These are phyloP conservation scores for Phlegmacium glaucopus DNA, from an alignment of 768 basidiomycete species.

Conservation along the genomic window DNA sequence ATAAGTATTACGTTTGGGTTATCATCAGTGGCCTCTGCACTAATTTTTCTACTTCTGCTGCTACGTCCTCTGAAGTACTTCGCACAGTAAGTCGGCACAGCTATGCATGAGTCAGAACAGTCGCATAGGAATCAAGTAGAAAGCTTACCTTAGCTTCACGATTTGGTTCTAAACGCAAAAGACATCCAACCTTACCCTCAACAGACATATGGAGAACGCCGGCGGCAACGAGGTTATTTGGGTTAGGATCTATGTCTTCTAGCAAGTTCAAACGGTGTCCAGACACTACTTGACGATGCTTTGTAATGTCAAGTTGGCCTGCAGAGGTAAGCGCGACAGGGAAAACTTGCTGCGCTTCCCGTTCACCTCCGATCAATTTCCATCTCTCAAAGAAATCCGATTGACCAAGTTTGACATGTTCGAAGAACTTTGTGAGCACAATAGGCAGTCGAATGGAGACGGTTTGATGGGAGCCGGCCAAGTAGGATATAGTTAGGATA, in stretches of 20 bases:
- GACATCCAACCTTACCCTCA: conserved; percentile 93
- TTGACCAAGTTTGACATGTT: conserved; percentile 81
- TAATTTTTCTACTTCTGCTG: conserved; percentile 61
- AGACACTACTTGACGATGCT: conserved; percentile 70
- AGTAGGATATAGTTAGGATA: conserved; percentile 81
- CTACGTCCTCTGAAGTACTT: conserved; percentile 92
- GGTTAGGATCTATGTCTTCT: conserved; percentile 88
- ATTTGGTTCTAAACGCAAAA: conserved; percentile 92
- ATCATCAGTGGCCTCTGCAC: conserved; percentile 43
- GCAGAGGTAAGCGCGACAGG: conserved; percentile 63
- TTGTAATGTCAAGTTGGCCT: conserved; percentile 73
- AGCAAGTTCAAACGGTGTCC: conserved; percentile 79
- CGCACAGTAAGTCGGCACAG: conserved; percentile 91
- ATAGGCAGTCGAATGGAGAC: conserved; percentile 83
- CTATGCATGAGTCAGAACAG: conserved; percentile 34
- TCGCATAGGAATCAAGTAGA: background rate
- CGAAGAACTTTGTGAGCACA: conserved; percentile 87
- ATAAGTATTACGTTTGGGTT: conserved; percentile 12
- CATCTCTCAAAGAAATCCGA: conserved; percentile 96
- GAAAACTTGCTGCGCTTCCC: conserved; percentile 88
- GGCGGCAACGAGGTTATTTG: conserved; percentile 91
- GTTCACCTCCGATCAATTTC: conserved; percentile 96
- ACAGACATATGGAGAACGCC: conserved; percentile 92
- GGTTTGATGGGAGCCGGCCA: conserved; percentile 89
- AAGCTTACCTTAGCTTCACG: conserved; percentile 82